Base-by-base conservation (phyloP, 495 filamentous ascomycete species). In the Tuber magnatum region DNA sequence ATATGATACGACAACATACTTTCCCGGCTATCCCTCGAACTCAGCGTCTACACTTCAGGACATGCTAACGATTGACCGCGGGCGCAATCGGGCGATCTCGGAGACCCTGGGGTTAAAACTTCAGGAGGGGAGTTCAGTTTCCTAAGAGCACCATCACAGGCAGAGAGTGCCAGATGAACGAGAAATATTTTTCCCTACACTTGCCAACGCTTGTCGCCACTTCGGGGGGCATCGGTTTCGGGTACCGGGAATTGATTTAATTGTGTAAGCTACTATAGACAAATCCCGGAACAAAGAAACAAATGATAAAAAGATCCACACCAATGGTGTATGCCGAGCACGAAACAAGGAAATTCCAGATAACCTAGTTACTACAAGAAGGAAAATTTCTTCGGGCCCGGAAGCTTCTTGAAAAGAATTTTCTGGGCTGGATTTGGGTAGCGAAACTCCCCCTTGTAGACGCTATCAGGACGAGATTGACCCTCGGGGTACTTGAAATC, bases 41-140 rank as follows among this genome's bases (percentile, higher is more conserved):
- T 97, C 94, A 32, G 91, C 90, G 71, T 90, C 94, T 56, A 93
- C 91, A 6, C 91, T 93, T 32, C 94, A 91, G 39, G 82, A 86
- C 88, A 93, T 92, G 61, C 88, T 51, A n/a, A 88, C 72, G 40
- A n/a, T n/a, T n/a, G n/a, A n/a, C n/a, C n/a, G n/a, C n/a, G n/a
- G n/a, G n/a, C n/a, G n/a, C n/a, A n/a, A n/a, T n/a, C n/a, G n/a
- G n/a, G n/a, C n/a, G n/a, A n/a, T n/a, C n/a, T n/a, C n/a, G n/a
- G n/a, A n/a, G n/a, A n/a, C n/a, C n/a, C n/a, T n/a, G n/a, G n/a
- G n/a, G n/a, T n/a, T n/a, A n/a, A n/a, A n/a, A n/a, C n/a, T n/a
- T n/a, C n/a, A n/a, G n/a, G n/a, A n/a, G n/a, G n/a, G n/a, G n/a
- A n/a, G n/a, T n/a, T n/a, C n/a, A n/a, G n/a, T n/a, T n/a, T n/a